These are phyloP conservation scores for Rutidosis leptorrhynchoides DNA, from an alignment of 129 eudicot species.

Conservation along the genomic window DNA sequence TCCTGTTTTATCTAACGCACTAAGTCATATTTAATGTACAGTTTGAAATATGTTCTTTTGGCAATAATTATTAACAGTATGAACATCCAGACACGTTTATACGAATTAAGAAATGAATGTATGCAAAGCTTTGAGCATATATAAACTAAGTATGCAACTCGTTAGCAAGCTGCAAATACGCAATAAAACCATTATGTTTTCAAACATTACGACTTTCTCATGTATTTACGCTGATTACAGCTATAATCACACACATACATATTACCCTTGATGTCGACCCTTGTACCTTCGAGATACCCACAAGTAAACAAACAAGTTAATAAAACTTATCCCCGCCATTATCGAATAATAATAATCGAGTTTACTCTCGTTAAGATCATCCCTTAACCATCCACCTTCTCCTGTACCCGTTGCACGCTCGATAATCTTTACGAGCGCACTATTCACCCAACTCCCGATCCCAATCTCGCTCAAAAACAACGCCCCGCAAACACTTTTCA, in stretches of 20 bases:
- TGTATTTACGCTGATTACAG: background rate
- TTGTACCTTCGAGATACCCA: constrained; percentile 59
- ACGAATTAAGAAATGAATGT: background rate
- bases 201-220: background rate
- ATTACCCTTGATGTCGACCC: constrained; percentile 40
- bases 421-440: constrained; percentile 60
- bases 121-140: background rate
- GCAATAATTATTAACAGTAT: background rate
- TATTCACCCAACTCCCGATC: constrained; percentile 83
- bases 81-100: too few relatives aligned
- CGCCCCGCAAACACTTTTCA: constrained; percentile 75
- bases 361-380: constrained; percentile 46
- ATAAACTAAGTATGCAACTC: background rate
- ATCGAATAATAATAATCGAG: constrained; percentile 55
- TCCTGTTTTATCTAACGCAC: too few relatives aligned
- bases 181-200: too few relatives aligned
- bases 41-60: background rate
- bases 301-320: constrained; percentile 53
- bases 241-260: background rate
- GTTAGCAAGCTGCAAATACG: constrained; percentile 3
- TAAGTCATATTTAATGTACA: background rate
- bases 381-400: constrained; percentile 68
- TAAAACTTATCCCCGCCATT: constrained; percentile 47
- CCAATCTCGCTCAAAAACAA: constrained; percentile 77
- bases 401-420: constrained; percentile 45